A percentile compares a stretch with the other conserved stretches of the same genome.
These are phyloP conservation scores for Anthoceros angustus DNA, from an alignment of 225 moss, liverwort and hornwort genomes.

Conservation along the genomic window DNA sequence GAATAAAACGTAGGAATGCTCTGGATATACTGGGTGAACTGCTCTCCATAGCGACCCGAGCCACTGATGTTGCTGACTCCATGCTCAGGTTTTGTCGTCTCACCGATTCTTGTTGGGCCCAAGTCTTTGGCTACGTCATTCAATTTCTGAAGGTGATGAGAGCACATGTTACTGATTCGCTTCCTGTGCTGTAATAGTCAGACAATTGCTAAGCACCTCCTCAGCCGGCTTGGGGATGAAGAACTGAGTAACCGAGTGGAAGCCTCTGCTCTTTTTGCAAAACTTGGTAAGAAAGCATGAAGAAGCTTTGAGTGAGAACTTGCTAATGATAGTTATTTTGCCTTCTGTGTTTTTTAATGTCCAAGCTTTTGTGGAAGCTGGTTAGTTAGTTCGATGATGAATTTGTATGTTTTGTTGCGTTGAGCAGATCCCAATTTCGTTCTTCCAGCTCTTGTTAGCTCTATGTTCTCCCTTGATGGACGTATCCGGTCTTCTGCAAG, in stretches of 20 bases:
- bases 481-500: conserved; percentile 78
- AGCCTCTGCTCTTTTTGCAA: conserved; percentile 89
- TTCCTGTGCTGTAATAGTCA: conserved; percentile 29
- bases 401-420: not conserved
- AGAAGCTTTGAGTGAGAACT: not conserved
- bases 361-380: not conserved
- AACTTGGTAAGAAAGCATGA: conserved; percentile 43
- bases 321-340: not conserved
- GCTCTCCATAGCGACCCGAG: conserved; percentile 31
- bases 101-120: no score
- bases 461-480: conserved; percentile 63
- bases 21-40: conserved; percentile 86
- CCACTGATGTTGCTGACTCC: not conserved
- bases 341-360: not conserved
- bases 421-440: conserved; percentile 67
- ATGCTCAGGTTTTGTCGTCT: not conserved
- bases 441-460: conserved; percentile 45
- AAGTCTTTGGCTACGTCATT: no score
- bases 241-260: conserved; percentile 86
- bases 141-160: no score
- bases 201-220: conserved; percentile 69
- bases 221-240: conserved; percentile 78
- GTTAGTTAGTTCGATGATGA: not conserved
- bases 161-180: not conserved
- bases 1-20: conserved; percentile 80